phyloP scores from a whole-genome alignment of 345 rosid species.

The Brassica carinata region DNA sequence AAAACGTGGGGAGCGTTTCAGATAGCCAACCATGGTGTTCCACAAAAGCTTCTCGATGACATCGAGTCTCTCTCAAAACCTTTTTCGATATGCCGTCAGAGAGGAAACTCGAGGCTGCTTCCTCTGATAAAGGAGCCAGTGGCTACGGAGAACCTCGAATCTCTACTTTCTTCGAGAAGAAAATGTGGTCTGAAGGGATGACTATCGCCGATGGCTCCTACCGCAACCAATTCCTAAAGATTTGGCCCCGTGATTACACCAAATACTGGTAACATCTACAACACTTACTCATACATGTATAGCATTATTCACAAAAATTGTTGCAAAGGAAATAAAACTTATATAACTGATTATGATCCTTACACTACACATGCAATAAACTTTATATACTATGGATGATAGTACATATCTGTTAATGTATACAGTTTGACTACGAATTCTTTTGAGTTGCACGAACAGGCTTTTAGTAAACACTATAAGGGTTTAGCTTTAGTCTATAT shows the following conservation, averaged over 20 bases:
- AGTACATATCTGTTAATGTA: background rate
- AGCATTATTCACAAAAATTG: background rate
- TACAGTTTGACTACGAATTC: background rate
- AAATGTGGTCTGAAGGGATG: constrained; percentile 97
- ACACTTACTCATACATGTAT: background rate
- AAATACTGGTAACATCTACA: constrained; percentile 59
- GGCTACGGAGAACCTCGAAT: constrained; percentile 82
- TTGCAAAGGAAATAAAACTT: constrained; percentile 3
- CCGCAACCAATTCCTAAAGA: constrained; percentile 60
- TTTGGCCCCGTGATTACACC: constrained; percentile 77
- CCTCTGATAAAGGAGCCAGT: constrained; percentile 59
- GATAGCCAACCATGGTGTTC: constrained; percentile 67
- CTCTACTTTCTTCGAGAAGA: constrained; percentile 74
- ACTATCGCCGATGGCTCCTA: constrained; percentile 69
- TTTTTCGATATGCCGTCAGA: constrained; percentile 69
- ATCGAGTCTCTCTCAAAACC: constrained; percentile 46
- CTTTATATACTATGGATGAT: background rate
- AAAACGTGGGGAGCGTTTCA: constrained; percentile 83
- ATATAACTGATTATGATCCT: background rate
- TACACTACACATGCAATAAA: background rate
- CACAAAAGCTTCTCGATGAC: constrained; percentile 47
- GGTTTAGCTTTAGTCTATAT: background rate
- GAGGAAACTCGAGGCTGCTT: constrained; percentile 66
- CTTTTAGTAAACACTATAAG: background rate
- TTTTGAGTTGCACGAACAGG: too few relatives aligned